Base-by-base conservation (phyloP, 352 stramenopile species). In the Phytophthora colocasiae region DNA sequence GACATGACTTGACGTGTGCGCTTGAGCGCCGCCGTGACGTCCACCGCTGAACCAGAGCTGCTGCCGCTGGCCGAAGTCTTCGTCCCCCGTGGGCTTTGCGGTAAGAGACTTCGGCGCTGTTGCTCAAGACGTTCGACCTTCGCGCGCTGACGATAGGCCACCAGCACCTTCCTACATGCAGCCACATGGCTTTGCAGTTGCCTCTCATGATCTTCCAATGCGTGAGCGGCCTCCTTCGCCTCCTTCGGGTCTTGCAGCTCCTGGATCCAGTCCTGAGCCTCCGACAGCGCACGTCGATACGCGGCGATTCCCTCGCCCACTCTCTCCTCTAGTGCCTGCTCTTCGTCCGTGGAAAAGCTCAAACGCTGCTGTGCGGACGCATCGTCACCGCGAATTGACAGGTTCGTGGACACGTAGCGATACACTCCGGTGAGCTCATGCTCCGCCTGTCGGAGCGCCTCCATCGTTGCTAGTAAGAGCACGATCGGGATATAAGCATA, bases 1-100 rank as follows among this genome's bases (percentile, higher is more conserved):
- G 81, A 76, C 86, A 94, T 88, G 14, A 85, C 73, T 36, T 88
- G 75, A 22, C 71, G 75, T 26, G 86, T 92, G 24, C 86, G 83
- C 55, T 84, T 87, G 17, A 94, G 74, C 32, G 82, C 54, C 6
- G 81, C 83, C 3, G 78, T 93, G 40, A 91, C 63, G 43, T 92
- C 83, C 26, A 87, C 64, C 0, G 78, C 69, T 15, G 81, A 90
- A 0, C 75, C 80, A 0, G 62, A 69, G 4, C 59, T 60, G 24
- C 43, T 34, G 19, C 17, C 34, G 6, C 31, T 48, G 34, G 17
- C 15, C 32, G 24, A 31, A 22, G 49, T 17, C 27, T 64, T 74
- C 14, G 1, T 19, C 38, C 60, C 47, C 56, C 54, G 54, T 14
- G 45, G 46, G 27, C 63, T 69, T 15, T 73, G 70, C 8, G 70